A percentile compares a stretch with the other conserved stretches of the same genome.
phyloP scores from a whole-genome alignment of 768 basidiomycete species.

The Rhodotorula taiwanensis region DNA sequence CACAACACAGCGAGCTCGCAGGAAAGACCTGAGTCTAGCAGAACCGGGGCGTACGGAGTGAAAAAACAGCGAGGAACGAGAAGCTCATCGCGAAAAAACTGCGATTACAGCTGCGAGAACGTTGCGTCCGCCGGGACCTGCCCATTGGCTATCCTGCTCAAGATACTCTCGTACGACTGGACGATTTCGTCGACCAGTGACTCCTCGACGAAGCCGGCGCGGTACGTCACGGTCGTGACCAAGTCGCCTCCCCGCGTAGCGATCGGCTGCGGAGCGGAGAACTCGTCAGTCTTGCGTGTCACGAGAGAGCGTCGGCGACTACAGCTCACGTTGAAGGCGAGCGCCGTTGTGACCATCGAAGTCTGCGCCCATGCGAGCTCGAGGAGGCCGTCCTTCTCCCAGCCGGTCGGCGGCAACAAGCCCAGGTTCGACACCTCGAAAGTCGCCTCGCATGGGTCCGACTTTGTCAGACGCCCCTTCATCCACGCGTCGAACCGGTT shows the following conservation, averaged over 20 bases:
- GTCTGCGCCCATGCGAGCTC: slow-evolving; percentile 18
- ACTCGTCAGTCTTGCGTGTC: rapidly evolving
- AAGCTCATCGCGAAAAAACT: too few relatives aligned
- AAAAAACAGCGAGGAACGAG: too few relatives aligned
- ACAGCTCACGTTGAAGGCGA: slow-evolving; percentile 18
- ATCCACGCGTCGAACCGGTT: slow-evolving; percentile 3
- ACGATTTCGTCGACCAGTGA: too few relatives aligned
- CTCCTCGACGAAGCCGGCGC: not conserved
- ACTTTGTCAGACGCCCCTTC: not conserved
- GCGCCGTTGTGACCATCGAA: not conserved
- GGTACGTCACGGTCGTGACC: not conserved
- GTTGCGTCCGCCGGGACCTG: too few relatives aligned
- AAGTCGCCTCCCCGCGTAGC: slow-evolving; percentile 1
- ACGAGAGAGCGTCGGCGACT: not conserved
- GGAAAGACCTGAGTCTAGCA: too few relatives aligned
- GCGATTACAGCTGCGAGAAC: too few relatives aligned
- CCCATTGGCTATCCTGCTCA: too few relatives aligned
- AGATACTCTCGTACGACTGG: too few relatives aligned
- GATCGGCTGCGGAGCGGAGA: slow-evolving; percentile 7
- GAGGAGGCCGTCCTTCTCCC: slow-evolving; percentile 3
- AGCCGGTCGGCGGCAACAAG: slow-evolving; percentile 1
- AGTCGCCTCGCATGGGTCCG: not conserved
- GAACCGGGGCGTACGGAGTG: too few relatives aligned
- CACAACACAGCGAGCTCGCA: too few relatives aligned
- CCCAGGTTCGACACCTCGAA: slow-evolving; percentile 22